Percentiles rank a stretch among this genome's conserved stretches.
Evolutionary conservation across 2,329 filamentous ascomycete species (phyloP).

Genomic region (Aspergillus fijiensis): DNA sequence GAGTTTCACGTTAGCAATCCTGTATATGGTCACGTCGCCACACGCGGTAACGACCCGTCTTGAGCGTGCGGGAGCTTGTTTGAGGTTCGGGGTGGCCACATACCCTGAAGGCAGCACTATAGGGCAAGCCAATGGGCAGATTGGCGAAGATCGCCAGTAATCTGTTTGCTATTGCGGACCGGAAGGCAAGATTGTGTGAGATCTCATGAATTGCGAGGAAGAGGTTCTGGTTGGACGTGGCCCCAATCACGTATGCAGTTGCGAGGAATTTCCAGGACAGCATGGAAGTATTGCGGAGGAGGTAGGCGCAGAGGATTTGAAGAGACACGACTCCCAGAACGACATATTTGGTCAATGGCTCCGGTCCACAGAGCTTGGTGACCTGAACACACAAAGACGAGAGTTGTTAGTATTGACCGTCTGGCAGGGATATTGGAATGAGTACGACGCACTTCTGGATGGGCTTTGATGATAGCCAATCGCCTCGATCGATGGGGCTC

Average conservation of each 20-base stretch:
- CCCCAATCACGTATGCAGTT: conserved; percentile 86
- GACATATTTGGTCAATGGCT: conserved; percentile 92
- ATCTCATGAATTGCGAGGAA: conserved; percentile 99
- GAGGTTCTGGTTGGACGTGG: conserved; percentile 95
- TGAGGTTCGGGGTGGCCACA: conserved; percentile 27
- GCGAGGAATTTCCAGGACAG: conserved; percentile 82
- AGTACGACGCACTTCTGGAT: conserved; percentile 71
- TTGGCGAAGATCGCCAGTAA: conserved; percentile 91
- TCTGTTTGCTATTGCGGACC: conserved; percentile 74
- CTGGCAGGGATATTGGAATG: neutral
- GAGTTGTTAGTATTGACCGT: neutral
- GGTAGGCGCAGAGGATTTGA: conserved; percentile 74
- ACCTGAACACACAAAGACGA: conserved; percentile 58
- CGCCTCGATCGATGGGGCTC: conserved; percentile 91
- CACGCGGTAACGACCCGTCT: neutral
- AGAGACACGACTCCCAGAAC: conserved; percentile 79
- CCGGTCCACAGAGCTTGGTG: conserved; percentile 93
- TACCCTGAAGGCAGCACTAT: conserved; percentile 91
- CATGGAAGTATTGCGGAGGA: conserved; percentile 74
- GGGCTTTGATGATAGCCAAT: conserved; percentile 94
- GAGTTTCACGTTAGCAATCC: neutral
- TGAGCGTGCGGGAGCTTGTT: neutral
- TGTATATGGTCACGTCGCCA: neutral
- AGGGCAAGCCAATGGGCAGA: conserved; percentile 90
- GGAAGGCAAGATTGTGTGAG: conserved; percentile 94